Evolutionary conservation across 108 stramenopile species (phyloP), one percentile per base, ranked within the genome.

Genomic region (Fistulifera pelliculosa): DNA sequence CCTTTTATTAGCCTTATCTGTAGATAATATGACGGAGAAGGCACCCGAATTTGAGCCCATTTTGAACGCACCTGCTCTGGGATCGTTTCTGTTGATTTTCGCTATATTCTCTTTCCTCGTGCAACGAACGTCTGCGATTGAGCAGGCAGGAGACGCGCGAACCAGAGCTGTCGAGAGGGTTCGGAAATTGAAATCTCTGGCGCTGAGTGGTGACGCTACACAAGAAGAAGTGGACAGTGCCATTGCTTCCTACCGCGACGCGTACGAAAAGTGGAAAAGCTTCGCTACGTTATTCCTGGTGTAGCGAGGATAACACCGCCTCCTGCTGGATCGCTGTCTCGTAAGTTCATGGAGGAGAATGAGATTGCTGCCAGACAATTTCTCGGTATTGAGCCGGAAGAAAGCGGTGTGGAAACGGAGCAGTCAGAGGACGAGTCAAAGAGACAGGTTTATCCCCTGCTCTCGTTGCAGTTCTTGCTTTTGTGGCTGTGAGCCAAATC

Each of bases 211-310:
- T 5, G 54, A 66, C 1, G 59, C 56, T 50, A 54, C 15, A 15
- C 43, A 38, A 27, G 52, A 44, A 52, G 47, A 56, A 13, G 47
- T 78, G 13, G 19, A 47, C 38, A 8, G 41, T 39, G 64, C 79
- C 0, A 63, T 69, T 41, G 26, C 47, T 14, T 57, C 65, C 22
- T 86, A 80, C 48, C 76, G 79, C 47, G 49, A 58, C 8, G 80
- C 84, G 16, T 66, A 82, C 17, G 27, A 38, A 39, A 69, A 31
- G 84, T 82, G 47, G 63, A 81, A 47, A 11, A 58, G 19, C 57
- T 86, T 44, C 70, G 84, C 47, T 77, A 68, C 35, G 61, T 86
- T 13, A 48, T 82, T 40, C 80, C 80, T 25, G 84, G 84, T 21
- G 61, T 69, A 10, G 31, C 31, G 31, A 54, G 79, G 19, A 80